Base-by-base conservation (phyloP, 2,329 filamentous ascomycete species). In the Microcyclosporella mali region DNA sequence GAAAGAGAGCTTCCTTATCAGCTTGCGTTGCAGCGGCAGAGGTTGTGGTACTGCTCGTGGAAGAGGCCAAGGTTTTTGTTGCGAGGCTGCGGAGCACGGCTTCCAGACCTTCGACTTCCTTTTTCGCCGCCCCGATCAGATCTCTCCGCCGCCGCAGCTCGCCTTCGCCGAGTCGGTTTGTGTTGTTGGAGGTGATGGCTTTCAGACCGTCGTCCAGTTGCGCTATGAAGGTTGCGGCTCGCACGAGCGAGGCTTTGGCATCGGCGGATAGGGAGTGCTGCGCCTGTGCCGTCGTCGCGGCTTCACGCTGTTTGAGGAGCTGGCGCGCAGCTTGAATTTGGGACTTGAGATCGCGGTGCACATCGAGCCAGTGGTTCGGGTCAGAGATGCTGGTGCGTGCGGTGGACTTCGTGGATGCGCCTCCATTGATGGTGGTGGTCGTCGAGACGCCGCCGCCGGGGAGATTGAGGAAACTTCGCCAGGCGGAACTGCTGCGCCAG, bases 21-120 rank as follows among this genome's bases (percentile, higher is more conserved):
- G 59, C 55, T 61, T 18, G 60, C 4, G 57, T 60, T 3, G 64
- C 62, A 4, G 64, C 61, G 6, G 64, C 60, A 4, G 55, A 53
- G 11, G 54, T 47, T 4, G 50, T 47, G 42, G 29, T 44, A 17
- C 39, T 43, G 19, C 33, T 49, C 9, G 21, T 25, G n/a, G 46
- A 47, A 3, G 43, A 46, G 3, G 51, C 51, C 11, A 61, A 58
- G 2, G 59, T 62, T 55, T 72, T 76, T 29, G 74, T 70, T 19
- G 70, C 70, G 71, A 81, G 75, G 19, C 76, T 82, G 50, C 81
- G 79, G 57, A 84, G 78, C 28, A 89, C 70, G 58, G 79, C 81
- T 55, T 92, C 85, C 14, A 92, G 68, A 2, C 82, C 83, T 43
- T 90, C 85, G 43, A 80, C 77, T 64, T 92, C 86, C 56, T 85